phyloP scores from a whole-genome alignment of 306 rosid species.

The Rubus parviflorus region DNA sequence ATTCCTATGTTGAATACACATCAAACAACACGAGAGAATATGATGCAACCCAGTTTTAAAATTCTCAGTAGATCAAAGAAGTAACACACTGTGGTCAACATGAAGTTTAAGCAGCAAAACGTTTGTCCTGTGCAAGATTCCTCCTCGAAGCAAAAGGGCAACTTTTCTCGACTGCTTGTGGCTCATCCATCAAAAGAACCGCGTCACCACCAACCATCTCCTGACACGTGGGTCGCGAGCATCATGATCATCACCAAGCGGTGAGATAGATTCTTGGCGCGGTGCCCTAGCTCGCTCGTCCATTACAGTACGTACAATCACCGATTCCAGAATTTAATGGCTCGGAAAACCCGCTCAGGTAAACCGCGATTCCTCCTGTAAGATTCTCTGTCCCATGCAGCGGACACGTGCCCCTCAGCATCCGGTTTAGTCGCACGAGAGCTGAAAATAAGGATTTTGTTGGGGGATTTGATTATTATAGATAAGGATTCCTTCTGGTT shows the following conservation, averaged over 20 bases:
- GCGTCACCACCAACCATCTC: slow-evolving; percentile 2
- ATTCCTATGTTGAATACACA: too few relatives aligned
- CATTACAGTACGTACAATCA: slow-evolving; percentile 28
- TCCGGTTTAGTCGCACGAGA: slow-evolving; percentile 20
- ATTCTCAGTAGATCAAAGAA: neutral
- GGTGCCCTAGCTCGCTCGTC: slow-evolving; percentile 20
- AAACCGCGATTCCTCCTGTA: slow-evolving; percentile 26
- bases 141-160: neutral
- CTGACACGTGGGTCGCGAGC: slow-evolving; percentile 22
- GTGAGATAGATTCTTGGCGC: slow-evolving; percentile 43
- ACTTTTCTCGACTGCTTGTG: neutral
- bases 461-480: neutral
- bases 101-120: neutral
- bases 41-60: neutral
- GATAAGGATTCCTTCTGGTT: slow-evolving; percentile 50
- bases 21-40: neutral
- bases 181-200: neutral
- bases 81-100: too few relatives aligned
- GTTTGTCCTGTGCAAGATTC: slow-evolving; percentile 13
- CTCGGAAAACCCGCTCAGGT: neutral
- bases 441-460: neutral
- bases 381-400: slow-evolving; percentile 23
- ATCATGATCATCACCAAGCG: slow-evolving; percentile 14
- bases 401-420: slow-evolving; percentile 29
- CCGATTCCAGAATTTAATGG: slow-evolving; percentile 30